Evolutionary conservation across 352 stramenopile species (phyloP), one percentile per base, ranked within the genome.

Genomic region (Phytopythium litorale): DNA sequence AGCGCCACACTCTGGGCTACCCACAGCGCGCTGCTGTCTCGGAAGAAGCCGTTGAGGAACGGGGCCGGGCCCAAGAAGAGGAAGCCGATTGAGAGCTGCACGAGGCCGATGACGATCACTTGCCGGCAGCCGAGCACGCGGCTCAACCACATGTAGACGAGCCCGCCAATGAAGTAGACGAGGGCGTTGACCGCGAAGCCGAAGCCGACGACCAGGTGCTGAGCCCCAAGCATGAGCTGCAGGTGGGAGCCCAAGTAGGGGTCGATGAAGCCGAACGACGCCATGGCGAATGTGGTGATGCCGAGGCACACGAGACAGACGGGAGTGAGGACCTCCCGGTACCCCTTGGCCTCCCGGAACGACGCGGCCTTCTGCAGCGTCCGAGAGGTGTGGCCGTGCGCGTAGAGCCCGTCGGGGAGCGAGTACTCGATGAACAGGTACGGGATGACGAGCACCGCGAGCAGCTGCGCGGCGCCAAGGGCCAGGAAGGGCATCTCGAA

Each of bases 381-480:
- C 19, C 64, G 49, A 13, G 70, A 63, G 12, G 62, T 57, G 19
- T 59, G 54, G 35, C 51, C 50, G n/a, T 68, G 45, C 4, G 67
- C 64, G 58, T 84, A 83, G 9, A 88, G 69, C 1, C 81, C 81
- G 62, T 91, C 81, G 4, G 79, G 72, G 4, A 91, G 76, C 42
- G 74, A 76, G 64, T 91, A 91, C 59, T 91, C 81, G 61, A 91
- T 84, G 62, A 91, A 91, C 50, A 89, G 59, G 53, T 87, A 84
- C 11, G 81, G 81, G 4, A 89, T 66, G 32, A 87, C 35, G 70
- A 91, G 82, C 53, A 91, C 76, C 12, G 82, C 67, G 32, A 78
- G 48, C 28, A 91, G 68, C 64, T 91, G 81, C 21, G 78, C 73
- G 13, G 85, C 70, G 4, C 81, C 81, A 12, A 78, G 85, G 8